Evolutionary conservation across 208 protist genomes (phyloP), one percentile per base, ranked within the genome.

Genomic region (Acanthamoeba royreba): DNA sequence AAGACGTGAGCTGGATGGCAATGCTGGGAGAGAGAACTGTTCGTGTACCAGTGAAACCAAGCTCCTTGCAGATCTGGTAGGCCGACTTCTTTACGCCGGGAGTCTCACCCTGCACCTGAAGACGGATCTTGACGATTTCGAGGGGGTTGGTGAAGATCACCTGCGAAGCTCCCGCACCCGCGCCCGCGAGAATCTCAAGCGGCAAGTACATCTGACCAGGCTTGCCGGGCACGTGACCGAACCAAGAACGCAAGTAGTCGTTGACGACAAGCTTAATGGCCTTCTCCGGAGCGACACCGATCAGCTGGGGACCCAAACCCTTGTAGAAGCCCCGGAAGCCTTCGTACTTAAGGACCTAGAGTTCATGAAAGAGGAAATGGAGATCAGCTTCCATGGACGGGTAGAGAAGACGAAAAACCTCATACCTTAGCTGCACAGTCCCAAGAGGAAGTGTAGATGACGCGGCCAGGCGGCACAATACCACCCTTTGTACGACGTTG

Each of bases 101-200:
- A 0, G 49, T 53, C 31, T 95, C 55, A 1, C 77, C 83, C 79
- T 97, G 96, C n/a, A 97, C 81, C 92, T 97, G 96, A 1, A 97
- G 88, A 43, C 96, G 49, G 83, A 97, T 97, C 63, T 97, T 97
- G 4, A 97, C 96, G 61, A 97, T 97, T 66, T 97, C 96, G 9
- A 97, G 79, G 53, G 96, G 96, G 92, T 97, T 97, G 17, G 96
- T 97, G 19, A 97, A 96, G 17, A 97, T 63, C 28, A 97, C 96
- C 53, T 97, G 96, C 25, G 46, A 94, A 8, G 86, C 93, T 83
- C 96, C 96, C 33, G 95, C 96, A 45, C 93, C 94, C 35, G 46
- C 92, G 72, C 96, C 96, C 4, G 96, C 96, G 9, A 97, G 77
- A 0, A 97, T 69, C 66, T 97, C 96, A 0, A 96, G 53, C 77